Conservation (phyloP, 441 rosid species). For the Kokia cookei region DNA sequence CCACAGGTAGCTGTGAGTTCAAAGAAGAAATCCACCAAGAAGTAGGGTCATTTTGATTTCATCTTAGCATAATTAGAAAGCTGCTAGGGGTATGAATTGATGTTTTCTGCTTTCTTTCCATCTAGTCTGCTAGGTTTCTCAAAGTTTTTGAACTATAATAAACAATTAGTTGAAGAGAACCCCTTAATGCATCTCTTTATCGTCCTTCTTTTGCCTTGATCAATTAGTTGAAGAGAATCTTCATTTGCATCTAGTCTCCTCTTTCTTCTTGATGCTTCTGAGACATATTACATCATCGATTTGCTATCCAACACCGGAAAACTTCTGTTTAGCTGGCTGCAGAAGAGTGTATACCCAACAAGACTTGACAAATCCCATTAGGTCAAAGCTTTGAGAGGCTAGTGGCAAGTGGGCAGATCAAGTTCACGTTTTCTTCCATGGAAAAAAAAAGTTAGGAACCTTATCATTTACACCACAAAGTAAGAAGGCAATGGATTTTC, state of each 20-base stretch:
- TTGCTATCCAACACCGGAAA: not conserved
- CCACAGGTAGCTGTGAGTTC: constrained; percentile 43
- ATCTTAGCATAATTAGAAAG: not conserved
- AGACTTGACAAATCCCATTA: too few relatives aligned
- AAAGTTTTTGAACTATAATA: not conserved
- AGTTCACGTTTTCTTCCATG: not conserved
- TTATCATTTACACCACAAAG: constrained; percentile 10
- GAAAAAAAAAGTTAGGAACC: not conserved
- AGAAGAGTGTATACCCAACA: not conserved
- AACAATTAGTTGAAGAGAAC: not conserved
- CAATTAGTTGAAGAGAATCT: not conserved
- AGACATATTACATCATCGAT: not conserved
- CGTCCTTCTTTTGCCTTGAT: not conserved
- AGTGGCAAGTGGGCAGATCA: not conserved
- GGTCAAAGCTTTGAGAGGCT: not conserved
- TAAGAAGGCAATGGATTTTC: not conserved
- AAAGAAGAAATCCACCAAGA: constrained; percentile 63
- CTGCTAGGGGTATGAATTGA: not conserved
- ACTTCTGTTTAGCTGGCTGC: not conserved
- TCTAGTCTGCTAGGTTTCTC: not conserved
- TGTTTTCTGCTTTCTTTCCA: not conserved
- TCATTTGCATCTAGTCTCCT: not conserved
- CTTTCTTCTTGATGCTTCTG: not conserved
- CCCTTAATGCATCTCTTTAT: not conserved
- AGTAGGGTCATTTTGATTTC: constrained; percentile 26